Percentiles rank a stretch among this genome's conserved stretches.
phyloP scores from a whole-genome alignment of 805 yeast genomes.

The Schwanniomyces sp. region DNA sequence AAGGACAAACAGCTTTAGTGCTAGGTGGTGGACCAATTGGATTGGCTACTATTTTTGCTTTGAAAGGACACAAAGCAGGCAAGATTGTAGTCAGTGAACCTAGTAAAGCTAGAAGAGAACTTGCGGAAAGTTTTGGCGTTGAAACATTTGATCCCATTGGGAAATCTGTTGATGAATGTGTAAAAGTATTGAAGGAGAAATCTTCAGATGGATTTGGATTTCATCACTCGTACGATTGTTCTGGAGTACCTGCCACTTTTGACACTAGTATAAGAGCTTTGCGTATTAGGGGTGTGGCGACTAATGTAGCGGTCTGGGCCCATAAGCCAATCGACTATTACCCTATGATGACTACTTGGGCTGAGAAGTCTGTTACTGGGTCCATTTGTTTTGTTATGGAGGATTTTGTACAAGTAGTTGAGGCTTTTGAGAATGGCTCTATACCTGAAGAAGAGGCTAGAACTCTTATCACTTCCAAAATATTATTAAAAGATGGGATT shows the following conservation, averaged over 20 bases:
- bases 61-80: constrained; percentile 40
- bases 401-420: constrained; percentile 58
- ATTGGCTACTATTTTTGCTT: constrained; percentile 52
- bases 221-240: constrained; percentile 50
- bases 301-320: constrained; percentile 68
- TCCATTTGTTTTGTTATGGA: constrained; percentile 59
- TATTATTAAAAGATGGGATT: constrained; percentile 48
- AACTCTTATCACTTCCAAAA: constrained; percentile 53
- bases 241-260: constrained; percentile 56
- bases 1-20: constrained; percentile 50
- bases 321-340: constrained; percentile 44
- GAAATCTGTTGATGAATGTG: constrained; percentile 9
- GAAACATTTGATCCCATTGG: constrained; percentile 17
- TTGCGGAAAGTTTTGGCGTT: constrained; percentile 51
- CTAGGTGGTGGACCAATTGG: constrained; percentile 68
- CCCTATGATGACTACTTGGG: constrained; percentile 55
- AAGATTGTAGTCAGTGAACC: constrained; percentile 57
- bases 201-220: constrained; percentile 45
- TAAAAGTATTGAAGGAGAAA: constrained; percentile 31
- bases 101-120: constrained; percentile 52
- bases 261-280: constrained; percentile 49
- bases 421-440: constrained; percentile 11
- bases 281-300: constrained; percentile 52
- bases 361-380: constrained; percentile 55
- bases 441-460: constrained; percentile 37